Evolutionary conservation across 257 asterid species (phyloP), one percentile per base, ranked within the genome.

Genomic region (Solanum habrochaites): DNA sequence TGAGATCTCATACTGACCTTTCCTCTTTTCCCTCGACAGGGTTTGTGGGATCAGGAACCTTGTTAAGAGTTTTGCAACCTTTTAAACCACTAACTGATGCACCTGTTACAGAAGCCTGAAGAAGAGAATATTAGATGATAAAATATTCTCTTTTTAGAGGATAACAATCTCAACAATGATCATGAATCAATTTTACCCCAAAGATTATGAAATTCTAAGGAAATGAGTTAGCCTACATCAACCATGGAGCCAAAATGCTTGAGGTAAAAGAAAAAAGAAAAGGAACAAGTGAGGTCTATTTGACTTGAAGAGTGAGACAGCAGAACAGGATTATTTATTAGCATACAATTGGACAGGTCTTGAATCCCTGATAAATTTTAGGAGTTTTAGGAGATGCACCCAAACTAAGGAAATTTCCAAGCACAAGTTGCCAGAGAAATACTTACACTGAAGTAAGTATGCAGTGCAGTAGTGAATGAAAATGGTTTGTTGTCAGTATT

Each of bases 11-110:
- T 84, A 87, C 93, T 82, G 67, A 96, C 99, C 99, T 95, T 90
- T 93, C 98, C 92, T 97, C 99, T 83, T 88, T 91, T 31, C 99
- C 97, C 93, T 90, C 95, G 88, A 93, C 86, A 3, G 98, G 99
- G 83, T 96, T 96, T 88, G 91, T 93, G 18, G 99, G 99, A 86
- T 97, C 99, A n/a, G 98, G 99, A 86, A 89, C 96, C 90, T 97
- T 97, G 91, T 95, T 96, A 86, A 96, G 90, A 60, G 98, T 97
- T 92, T 92, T 96, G 91, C 98, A 93, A 73, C 98, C 98, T 91
- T 95, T 93, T 83, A 97, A 87, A 66, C 99, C 99, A 88, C 85
- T 92, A 67, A 97, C 99, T 73, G 97, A 90, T 90, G 97, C 98
- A 85, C 94, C 96, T 49, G 94, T 82, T 66, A 89, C 96, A 67